Base-by-base conservation (phyloP, 2,329 filamentous ascomycete genomes). In the Cladosporium sp. region DNA sequence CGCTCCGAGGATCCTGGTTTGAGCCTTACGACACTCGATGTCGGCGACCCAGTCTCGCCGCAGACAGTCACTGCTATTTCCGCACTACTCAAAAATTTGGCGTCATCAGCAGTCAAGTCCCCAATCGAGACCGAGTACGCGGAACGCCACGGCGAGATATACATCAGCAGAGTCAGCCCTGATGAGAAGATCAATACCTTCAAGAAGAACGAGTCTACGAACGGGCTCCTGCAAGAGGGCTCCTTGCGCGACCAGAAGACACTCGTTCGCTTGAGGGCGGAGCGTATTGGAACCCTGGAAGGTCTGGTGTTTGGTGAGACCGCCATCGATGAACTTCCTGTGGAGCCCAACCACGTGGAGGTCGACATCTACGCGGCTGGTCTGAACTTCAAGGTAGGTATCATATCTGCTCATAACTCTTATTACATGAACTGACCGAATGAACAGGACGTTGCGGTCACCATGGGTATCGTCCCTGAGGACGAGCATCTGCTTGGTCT, bases 401-500 rank as follows among this genome's bases (percentile, higher is more conserved):
- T 49, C 44, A 49, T 49, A 4, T 26, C 23, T 49, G 8, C 18
- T 16, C 44, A 37, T 37, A 16, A 49, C 12, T 23, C 18, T 26
- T 26, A 10, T 49, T n/a, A 21, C 44, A 49, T 26, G n/a, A 21
- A 21, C 44, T 49, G 44, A 49, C 44, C 14, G n/a, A 49, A 23
- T 49, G 44, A 21, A 26, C 7, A 49, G 40, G 40, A 46, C 10
- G 40, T 46, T 46, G 40, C 40, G 21, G 40, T 46, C 40, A 46
- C 40, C 40, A 46, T 46, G 40, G 40, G 40, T 21, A 46, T 46
- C 40, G 40, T 46, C 21, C 40, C 40, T 21, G 40, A 46, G 40
- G 21, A 46, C 21, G 40, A 46, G 40, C 46, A 28, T 29, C 28
- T 31, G 52, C 23, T 69, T 29, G 67, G 67, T 4, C 21, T 67